Percentiles rank a stretch among this genome's conserved stretches.
phyloP scores from a whole-genome alignment of 2,329 filamentous ascomycete genomes.

The Fusarium pseudoanthophilum region DNA sequence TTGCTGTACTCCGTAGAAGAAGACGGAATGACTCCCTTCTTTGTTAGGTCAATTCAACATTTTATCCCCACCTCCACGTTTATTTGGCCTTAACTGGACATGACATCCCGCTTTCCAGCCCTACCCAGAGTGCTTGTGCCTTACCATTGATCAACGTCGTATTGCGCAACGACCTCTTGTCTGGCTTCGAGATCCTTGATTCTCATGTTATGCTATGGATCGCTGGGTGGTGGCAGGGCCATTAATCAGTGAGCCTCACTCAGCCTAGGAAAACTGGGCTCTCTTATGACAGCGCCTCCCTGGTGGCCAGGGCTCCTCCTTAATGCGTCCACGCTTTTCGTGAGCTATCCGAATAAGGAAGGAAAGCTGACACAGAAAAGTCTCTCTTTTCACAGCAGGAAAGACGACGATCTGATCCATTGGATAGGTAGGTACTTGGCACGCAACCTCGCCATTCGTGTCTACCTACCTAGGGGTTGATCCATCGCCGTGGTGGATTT shows the following conservation, averaged over 20 bases:
- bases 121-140: slow-evolving; percentile 27
- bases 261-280: slow-evolving; percentile 28
- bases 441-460: not conserved
- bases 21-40: not conserved
- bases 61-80: slow-evolving; percentile 28
- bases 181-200: slow-evolving; percentile 14
- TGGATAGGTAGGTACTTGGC: not conserved
- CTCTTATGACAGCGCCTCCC: slow-evolving; percentile 12
- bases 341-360: slow-evolving; percentile 25
- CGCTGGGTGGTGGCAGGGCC: not conserved
- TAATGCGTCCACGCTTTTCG: not conserved
- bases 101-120: slow-evolving; percentile 33
- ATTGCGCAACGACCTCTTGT: slow-evolving; percentile 27
- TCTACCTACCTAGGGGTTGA: not conserved
- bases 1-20: not conserved
- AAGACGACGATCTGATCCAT: slow-evolving; percentile 21
- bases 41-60: not conserved
- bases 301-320: not conserved
- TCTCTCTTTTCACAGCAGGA: not conserved
- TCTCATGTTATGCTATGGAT: slow-evolving; percentile 10
- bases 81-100: slow-evolving; percentile 5
- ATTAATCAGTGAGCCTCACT: slow-evolving; percentile 18
- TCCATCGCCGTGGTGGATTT: slow-evolving; percentile 19
- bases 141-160: slow-evolving; percentile 20
- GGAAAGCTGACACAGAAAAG: slow-evolving; percentile 6